These are phyloP conservation scores for Mollisiaceae sp. DNA, from an alignment of 2,329 filamentous ascomycete genomes.

Conservation along the genomic window DNA sequence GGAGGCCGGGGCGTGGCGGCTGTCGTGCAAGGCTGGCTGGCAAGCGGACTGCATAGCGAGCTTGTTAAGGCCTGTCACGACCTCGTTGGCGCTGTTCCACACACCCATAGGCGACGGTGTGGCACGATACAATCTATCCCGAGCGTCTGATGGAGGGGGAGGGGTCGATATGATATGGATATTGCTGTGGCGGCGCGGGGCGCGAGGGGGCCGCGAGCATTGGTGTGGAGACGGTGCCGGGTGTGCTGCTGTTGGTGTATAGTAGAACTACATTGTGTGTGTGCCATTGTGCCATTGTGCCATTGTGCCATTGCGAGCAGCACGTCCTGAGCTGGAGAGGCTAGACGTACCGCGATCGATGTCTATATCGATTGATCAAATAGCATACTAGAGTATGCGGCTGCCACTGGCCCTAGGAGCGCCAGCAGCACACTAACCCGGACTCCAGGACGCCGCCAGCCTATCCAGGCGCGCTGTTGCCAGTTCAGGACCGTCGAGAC, in stretches of 20 bases:
- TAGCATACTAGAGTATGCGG: not conserved
- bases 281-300: no score
- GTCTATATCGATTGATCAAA: not conserved
- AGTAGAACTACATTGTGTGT: no score
- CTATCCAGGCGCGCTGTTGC: no score
- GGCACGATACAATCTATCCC: not conserved
- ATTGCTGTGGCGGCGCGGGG: not conserved
- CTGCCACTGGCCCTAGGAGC: not conserved
- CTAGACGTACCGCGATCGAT: not conserved
- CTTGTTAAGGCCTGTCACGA: not conserved
- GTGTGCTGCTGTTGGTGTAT: no score
- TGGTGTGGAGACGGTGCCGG: not conserved
- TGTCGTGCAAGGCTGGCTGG: constrained; percentile 10
- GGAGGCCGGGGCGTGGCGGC: not conserved
- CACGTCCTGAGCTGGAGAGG: not conserved
- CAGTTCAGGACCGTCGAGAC: not conserved
- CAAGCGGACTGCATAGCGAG: not conserved
- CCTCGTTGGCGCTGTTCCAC: not conserved
- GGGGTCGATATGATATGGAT: not conserved
- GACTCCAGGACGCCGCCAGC: not conserved
- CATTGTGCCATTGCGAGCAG: no score
- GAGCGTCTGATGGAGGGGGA: constrained; percentile 4
- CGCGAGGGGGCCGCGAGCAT: not conserved
- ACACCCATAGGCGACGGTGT: not conserved
- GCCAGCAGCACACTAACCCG: not conserved